Conservation (phyloP, 495 filamentous ascomycete genomes). For the Clavariopsis aquatica region DNA sequence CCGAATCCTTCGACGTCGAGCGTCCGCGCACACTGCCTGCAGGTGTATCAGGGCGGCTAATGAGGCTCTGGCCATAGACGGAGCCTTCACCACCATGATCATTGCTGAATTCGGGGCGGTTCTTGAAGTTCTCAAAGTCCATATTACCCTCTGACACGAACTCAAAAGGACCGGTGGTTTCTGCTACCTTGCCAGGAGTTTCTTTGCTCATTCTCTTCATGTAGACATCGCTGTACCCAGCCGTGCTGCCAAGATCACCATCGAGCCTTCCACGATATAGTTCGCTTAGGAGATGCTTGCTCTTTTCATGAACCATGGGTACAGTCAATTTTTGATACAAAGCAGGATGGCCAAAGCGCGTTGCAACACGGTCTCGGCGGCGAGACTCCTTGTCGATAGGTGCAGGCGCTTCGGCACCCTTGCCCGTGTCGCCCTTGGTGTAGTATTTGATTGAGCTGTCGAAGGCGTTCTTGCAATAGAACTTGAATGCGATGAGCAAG, state of each 20-base stretch:
- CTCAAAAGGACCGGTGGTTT: constrained; percentile 66
- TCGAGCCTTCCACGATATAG: constrained; percentile 81
- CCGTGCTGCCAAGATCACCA: constrained; percentile 50
- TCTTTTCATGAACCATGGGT: constrained; percentile 93
- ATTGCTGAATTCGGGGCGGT: constrained; percentile 82
- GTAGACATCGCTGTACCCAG: constrained; percentile 60
- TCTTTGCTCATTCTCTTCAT: constrained; percentile 80
- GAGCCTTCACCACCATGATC: constrained; percentile 76
- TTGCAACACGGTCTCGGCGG: constrained; percentile 67
- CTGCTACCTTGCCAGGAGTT: constrained; percentile 67
- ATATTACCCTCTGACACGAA: constrained; percentile 86
- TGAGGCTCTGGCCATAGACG: constrained; percentile 41
- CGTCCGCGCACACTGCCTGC: constrained; percentile 31
- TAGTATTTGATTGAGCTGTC: constrained; percentile 78
- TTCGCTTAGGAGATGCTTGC: constrained; percentile 74
- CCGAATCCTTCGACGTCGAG: constrained; percentile 35
- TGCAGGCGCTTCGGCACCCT: constrained; percentile 56
- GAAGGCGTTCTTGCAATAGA: constrained; percentile 74
- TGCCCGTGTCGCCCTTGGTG: constrained; percentile 59
- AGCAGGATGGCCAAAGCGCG: constrained; percentile 87
- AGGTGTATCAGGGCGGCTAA: constrained; percentile 41
- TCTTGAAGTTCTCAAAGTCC: constrained; percentile 90
- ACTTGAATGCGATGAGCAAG: constrained; percentile 80
- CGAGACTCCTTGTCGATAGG: constrained; percentile 54
- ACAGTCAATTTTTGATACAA: constrained; percentile 86